phyloP scores from a whole-genome alignment of 2,329 filamentous ascomycete species.

The Bipolaris bicolor region DNA sequence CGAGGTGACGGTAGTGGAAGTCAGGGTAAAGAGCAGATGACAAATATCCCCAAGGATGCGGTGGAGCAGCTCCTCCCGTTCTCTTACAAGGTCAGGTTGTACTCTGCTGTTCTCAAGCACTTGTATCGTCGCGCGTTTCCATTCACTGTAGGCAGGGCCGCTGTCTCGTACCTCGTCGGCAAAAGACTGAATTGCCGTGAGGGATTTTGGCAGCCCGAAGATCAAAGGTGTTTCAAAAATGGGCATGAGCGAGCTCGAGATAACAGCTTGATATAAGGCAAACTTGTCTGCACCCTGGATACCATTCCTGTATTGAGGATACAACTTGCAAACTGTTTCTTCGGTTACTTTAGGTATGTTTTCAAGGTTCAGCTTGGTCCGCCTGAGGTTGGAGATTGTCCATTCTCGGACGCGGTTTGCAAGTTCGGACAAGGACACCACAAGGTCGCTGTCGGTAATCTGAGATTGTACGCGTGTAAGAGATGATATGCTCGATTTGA shows the following conservation, averaged over 20 bases:
- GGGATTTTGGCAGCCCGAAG: conserved; percentile 32
- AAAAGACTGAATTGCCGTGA: conserved; percentile 26
- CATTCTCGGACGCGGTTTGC: conserved; percentile 75
- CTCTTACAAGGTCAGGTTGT: conserved; percentile 16
- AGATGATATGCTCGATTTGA: conserved; percentile 75
- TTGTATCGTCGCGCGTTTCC: conserved; percentile 40
- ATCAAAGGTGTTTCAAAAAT: conserved; percentile 36
- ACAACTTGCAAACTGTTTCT: conserved; percentile 24
- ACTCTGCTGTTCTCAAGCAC: conserved; percentile 28
- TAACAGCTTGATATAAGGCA: conserved; percentile 41
- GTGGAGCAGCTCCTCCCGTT: conserved; percentile 23
- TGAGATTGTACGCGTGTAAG: conserved; percentile 67
- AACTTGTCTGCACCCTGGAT: conserved; percentile 32
- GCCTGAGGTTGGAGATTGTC: conserved; percentile 72
- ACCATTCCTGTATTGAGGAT: conserved; percentile 20
- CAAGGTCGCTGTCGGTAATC: conserved; percentile 70
- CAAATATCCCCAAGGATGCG: conserved; percentile 26
- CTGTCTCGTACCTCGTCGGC: conserved; percentile 25
- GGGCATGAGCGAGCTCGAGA: conserved; percentile 33
- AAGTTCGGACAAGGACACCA: conserved; percentile 65
- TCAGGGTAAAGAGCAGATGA: conserved; percentile 33
- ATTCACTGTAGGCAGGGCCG: conserved; percentile 32
- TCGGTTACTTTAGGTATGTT: conserved; percentile 26
- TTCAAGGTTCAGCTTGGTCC: conserved; percentile 57
- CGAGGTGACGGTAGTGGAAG: conserved; percentile 24